Percentiles rank a stretch among this genome's conserved stretches.
These are phyloP conservation scores for Colletotrichum eremochloae DNA, from an alignment of 2,329 filamentous ascomycete genomes.

Conservation along the genomic window DNA sequence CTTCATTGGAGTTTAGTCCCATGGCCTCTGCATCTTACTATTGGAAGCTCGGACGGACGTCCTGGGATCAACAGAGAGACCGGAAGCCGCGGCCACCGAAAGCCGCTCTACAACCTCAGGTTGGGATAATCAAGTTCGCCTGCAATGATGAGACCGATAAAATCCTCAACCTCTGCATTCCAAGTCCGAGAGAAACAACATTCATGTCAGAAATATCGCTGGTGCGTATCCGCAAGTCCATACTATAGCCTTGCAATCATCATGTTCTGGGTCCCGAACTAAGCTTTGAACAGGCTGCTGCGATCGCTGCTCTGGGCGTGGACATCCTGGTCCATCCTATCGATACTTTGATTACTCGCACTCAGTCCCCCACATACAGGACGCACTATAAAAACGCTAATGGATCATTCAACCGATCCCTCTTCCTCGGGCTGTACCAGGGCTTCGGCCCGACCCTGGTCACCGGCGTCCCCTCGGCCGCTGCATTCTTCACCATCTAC, in stretches of 20 bases:
- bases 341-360: constrained; percentile 43
- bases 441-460: constrained; percentile 44
- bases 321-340: constrained; percentile 43
- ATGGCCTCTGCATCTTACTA: not conserved
- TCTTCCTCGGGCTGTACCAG: constrained; percentile 43
- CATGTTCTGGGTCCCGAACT: not conserved
- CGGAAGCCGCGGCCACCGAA: not conserved
- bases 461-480: constrained; percentile 39
- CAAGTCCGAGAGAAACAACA: not conserved
- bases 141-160: not conserved
- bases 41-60: not conserved
- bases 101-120: not conserved
- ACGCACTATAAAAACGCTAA: constrained; percentile 39
- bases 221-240: not conserved
- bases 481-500: constrained; percentile 44
- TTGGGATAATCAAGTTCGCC: not conserved
- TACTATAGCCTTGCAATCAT: not conserved
- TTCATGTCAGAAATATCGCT: not conserved
- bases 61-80: not conserved
- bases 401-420: constrained; percentile 32
- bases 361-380: constrained; percentile 41
- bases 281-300: constrained; percentile 9
- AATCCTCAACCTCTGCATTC: not conserved
- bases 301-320: constrained; percentile 29
- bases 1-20: not conserved